A percentile compares a stretch with the other conserved stretches of the same genome.
These are phyloP conservation scores for Chalciporus sp. DNA, from an alignment of 1,284 basidiomycete species.

Conservation along the genomic window DNA sequence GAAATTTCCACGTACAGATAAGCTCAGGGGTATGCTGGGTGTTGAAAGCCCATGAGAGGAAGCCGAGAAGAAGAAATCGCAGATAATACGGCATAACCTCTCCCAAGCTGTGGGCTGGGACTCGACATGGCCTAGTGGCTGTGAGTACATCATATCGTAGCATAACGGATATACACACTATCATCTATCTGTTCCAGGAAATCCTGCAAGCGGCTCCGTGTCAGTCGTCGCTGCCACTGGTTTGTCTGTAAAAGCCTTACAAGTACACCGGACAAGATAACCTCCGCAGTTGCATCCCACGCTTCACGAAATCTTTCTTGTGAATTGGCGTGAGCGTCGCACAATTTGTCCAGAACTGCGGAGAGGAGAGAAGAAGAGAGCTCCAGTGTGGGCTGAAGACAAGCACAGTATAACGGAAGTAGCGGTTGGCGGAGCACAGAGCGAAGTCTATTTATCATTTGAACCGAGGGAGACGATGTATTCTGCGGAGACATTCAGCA, in stretches of 20 bases:
- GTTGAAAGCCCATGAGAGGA: conserved; percentile 4
- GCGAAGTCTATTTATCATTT: conserved; percentile 33
- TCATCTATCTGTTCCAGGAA: conserved; percentile 29
- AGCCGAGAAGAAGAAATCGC: conserved; percentile 35
- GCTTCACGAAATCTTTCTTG: conserved; percentile 16
- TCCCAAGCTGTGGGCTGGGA: conserved; percentile 23
- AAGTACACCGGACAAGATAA: conserved; percentile 46
- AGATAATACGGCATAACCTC: conserved; percentile 29
- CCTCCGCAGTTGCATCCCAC: conserved; percentile 42
- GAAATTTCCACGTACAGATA: conserved; percentile 25
- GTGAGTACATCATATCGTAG: background rate
- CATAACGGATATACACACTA: conserved; percentile 15
- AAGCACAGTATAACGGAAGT: conserved; percentile 39
- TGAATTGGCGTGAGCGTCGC: conserved; percentile 13
- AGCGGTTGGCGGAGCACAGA: conserved; percentile 38
- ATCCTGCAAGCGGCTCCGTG: conserved; percentile 20
- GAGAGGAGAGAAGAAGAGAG: conserved; percentile 37
- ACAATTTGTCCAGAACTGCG: conserved; percentile 36
- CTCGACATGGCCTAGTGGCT: conserved; percentile 14
- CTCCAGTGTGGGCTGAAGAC: conserved; percentile 35
- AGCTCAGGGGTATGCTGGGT: conserved; percentile 22
- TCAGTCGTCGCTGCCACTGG: conserved; percentile 12
- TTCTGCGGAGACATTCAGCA: conserved; percentile 27
- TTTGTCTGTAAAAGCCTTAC: conserved; percentile 28
- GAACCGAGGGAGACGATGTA: conserved; percentile 33